phyloP scores from a whole-genome alignment of 2,329 filamentous ascomycete species.

The Tolypocladium endophyticum region DNA sequence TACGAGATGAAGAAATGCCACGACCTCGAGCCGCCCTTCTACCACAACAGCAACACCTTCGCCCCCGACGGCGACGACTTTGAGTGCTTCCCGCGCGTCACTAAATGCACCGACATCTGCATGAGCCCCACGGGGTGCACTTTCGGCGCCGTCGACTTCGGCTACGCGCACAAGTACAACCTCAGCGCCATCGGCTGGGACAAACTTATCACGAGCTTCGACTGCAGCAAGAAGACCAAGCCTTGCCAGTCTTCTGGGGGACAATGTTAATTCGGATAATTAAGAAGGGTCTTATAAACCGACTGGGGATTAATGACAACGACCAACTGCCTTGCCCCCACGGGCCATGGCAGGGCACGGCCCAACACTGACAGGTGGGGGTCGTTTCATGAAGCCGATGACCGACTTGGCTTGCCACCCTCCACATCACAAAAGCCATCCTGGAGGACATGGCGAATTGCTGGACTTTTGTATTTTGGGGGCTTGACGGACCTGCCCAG shows the following conservation, averaged over 20 bases:
- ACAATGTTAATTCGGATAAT: no score
- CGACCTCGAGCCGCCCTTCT: conserved; percentile 30
- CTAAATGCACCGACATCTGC: conserved; percentile 32
- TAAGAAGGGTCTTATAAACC: no score
- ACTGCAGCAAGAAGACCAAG: conserved; percentile 11
- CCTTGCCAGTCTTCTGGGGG: neutral
- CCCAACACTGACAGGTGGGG: neutral
- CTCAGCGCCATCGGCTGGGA: conserved; percentile 35
- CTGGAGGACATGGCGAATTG: no score
- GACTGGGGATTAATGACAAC: no score
- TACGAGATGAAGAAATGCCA: conserved; percentile 34
- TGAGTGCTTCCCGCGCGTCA: conserved; percentile 33
- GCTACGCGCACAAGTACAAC: conserved; percentile 35
- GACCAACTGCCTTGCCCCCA: no score
- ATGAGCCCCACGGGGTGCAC: conserved; percentile 42
- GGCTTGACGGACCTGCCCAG: neutral
- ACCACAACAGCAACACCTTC: conserved; percentile 35
- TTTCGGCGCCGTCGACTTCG: conserved; percentile 34
- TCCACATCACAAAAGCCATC: neutral
- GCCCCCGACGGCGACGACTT: conserved; percentile 39
- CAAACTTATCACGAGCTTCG: conserved; percentile 23
- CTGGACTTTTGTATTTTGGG: neutral
- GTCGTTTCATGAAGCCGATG: neutral
- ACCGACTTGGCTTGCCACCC: neutral
- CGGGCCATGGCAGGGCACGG: no score